phyloP scores from a whole-genome alignment of 179 eudicot genomes.

The Nepenthes alata region DNA sequence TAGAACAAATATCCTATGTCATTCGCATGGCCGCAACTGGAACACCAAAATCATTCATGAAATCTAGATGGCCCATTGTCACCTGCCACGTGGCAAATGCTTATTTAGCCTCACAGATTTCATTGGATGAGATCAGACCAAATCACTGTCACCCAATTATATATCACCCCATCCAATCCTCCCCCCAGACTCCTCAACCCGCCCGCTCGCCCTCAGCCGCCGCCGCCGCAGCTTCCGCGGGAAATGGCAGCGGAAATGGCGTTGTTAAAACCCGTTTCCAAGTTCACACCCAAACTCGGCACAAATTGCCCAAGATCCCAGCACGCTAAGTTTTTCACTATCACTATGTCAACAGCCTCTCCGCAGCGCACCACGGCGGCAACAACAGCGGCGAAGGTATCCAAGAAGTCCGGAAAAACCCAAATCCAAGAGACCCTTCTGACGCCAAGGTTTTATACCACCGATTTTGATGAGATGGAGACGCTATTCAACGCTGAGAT shows the following conservation, averaged over 20 bases:
- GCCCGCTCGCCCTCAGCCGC: neutral
- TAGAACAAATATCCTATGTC: conserved; percentile 8
- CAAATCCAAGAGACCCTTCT: conserved; percentile 62
- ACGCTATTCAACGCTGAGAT: conserved; percentile 71
- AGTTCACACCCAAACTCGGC: conserved; percentile 28
- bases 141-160: conserved; percentile 14
- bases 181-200: conserved; percentile 4
- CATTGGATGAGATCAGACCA: conserved; percentile 39
- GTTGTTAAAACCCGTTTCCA: conserved; percentile 61
- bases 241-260: conserved; percentile 70
- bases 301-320: conserved; percentile 11
- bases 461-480: conserved; percentile 96
- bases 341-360: conserved; percentile 37
- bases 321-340: conserved; percentile 15
- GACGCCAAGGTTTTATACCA: conserved; percentile 84
- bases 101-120: conserved; percentile 36
- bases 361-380: conserved; percentile 13
- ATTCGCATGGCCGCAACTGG: neutral
- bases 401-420: conserved; percentile 36
- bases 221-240: neutral
- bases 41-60: conserved; percentile 14
- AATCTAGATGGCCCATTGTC: conserved; percentile 36
- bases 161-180: neutral
- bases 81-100: conserved; percentile 43
- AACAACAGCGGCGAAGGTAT: conserved; percentile 12